Evolutionary conservation across 768 basidiomycete genomes (phyloP).

Genomic region (Lanmaoa rubissima): DNA sequence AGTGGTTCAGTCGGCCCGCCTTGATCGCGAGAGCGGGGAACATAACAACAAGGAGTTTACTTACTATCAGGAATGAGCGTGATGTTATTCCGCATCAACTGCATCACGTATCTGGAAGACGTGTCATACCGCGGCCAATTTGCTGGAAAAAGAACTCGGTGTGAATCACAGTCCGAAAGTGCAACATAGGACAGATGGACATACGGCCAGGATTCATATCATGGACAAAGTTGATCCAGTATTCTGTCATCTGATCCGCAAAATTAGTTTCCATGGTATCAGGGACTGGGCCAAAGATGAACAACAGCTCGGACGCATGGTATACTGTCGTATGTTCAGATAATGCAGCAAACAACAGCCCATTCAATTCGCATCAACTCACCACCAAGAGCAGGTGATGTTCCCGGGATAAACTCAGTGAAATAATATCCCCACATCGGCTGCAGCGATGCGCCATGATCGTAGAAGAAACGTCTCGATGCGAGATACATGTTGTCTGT

Average conservation of each 20-base stretch:
- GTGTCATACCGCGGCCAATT: slow-evolving; percentile 46
- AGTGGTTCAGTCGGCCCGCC: neutral
- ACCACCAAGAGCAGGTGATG: slow-evolving; percentile 49
- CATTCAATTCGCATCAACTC: slow-evolving; percentile 4
- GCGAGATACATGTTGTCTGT: slow-evolving; percentile 57
- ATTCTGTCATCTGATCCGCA: slow-evolving; percentile 47
- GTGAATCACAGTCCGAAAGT: neutral
- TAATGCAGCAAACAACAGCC: neutral
- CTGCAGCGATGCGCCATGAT: slow-evolving; percentile 45
- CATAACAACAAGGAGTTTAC: neutral
- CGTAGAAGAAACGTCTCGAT: slow-evolving; percentile 48
- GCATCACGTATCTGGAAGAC: slow-evolving; percentile 40
- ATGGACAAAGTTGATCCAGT: slow-evolving; percentile 55
- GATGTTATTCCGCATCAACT: slow-evolving; percentile 50
- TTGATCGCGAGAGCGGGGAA: neutral
- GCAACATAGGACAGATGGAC: slow-evolving; percentile 10
- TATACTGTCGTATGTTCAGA: slow-evolving; percentile 11
- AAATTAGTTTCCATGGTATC: slow-evolving; percentile 43
- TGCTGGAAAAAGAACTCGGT: neutral
- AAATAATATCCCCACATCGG: slow-evolving; percentile 56
- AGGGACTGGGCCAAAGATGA: slow-evolving; percentile 41
- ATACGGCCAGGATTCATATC: slow-evolving; percentile 55
- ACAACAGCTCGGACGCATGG: slow-evolving; percentile 12
- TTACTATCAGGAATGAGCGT: slow-evolving; percentile 54
- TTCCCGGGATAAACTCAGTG: slow-evolving; percentile 55